phyloP scores from a whole-genome alignment of 2,329 filamentous ascomycete genomes.

The Exophiala aquamarina region DNA sequence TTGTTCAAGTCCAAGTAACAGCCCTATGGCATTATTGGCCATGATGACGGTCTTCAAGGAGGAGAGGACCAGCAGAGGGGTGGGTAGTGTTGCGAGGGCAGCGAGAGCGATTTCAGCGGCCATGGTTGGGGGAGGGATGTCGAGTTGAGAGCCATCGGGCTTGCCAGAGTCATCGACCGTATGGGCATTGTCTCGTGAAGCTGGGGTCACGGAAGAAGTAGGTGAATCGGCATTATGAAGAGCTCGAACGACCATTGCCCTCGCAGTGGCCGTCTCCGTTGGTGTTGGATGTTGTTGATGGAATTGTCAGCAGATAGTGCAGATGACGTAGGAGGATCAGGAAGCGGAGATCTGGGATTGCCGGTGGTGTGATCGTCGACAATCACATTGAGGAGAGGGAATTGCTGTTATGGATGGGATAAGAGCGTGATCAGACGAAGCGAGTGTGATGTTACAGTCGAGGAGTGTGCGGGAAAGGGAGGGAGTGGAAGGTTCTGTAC shows the following conservation, averaged over 20 bases:
- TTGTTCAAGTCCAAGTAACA: constrained; percentile 61
- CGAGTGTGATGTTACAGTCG: too few species aligned
- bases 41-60: constrained; percentile 68
- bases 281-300: too few species aligned
- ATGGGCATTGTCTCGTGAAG: neutral
- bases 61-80: constrained; percentile 69
- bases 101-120: constrained; percentile 54
- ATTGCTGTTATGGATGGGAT: too few species aligned
- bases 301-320: too few species aligned
- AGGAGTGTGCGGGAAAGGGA: too few species aligned
- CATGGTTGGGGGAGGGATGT: constrained; percentile 20
- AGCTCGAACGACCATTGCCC: neutral
- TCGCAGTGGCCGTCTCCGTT: too few species aligned
- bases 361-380: too few species aligned
- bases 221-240: neutral
- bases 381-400: too few species aligned
- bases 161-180: neutral
- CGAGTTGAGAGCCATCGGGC: constrained; percentile 14
- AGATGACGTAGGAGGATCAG: too few species aligned
- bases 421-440: too few species aligned
- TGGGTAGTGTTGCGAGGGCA: constrained; percentile 71
- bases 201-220: neutral
- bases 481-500: too few species aligned
- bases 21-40: constrained; percentile 74
- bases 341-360: too few species aligned